Evolutionary conservation across 2,329 filamentous ascomycete species (phyloP).

Genomic region (Monosporascus sp.): DNA sequence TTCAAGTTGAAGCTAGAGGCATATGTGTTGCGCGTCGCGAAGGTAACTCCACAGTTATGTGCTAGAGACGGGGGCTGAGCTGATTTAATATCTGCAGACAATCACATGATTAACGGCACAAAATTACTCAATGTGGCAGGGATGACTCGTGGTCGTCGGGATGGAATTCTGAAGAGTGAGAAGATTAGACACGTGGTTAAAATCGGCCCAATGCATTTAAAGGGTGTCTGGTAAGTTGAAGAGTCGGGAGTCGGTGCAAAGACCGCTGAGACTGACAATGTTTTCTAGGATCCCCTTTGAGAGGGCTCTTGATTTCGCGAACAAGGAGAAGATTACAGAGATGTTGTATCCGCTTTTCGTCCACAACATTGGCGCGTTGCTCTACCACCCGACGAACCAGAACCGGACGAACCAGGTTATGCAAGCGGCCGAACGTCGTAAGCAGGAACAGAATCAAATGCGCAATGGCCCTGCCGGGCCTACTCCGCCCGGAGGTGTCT

Average conservation of each 20-base stretch:
- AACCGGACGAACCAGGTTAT: constrained; percentile 79
- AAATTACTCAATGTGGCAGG: constrained; percentile 95
- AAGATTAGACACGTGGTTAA: constrained; percentile 97
- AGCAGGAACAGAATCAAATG: constrained; percentile 64
- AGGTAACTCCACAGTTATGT: constrained; percentile 46
- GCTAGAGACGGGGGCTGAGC: background rate
- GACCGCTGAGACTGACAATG: constrained; percentile 7
- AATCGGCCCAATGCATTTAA: constrained; percentile 97
- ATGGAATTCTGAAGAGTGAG: constrained; percentile 96
- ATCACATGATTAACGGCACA: constrained; percentile 97
- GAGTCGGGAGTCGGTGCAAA: background rate
- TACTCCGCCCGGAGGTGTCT: constrained; percentile 41
- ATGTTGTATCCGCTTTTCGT: constrained; percentile 93
- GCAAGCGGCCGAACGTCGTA: constrained; percentile 75
- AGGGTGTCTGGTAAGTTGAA: constrained; percentile 81
- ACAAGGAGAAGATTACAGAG: constrained; percentile 99
- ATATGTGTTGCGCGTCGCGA: constrained; percentile 93
- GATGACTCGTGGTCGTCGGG: constrained; percentile 92
- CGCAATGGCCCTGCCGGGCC: constrained; percentile 48
- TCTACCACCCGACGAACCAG: constrained; percentile 91
- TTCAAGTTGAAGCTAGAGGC: constrained; percentile 93
- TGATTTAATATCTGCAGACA: constrained; percentile 54
- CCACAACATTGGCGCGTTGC: constrained; percentile 88
- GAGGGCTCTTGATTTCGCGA: constrained; percentile 94
- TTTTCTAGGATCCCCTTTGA: constrained; percentile 86